Evolutionary conservation across 106 monocot genomes (phyloP).

Genomic region (Dactylorhiza incarnata): DNA sequence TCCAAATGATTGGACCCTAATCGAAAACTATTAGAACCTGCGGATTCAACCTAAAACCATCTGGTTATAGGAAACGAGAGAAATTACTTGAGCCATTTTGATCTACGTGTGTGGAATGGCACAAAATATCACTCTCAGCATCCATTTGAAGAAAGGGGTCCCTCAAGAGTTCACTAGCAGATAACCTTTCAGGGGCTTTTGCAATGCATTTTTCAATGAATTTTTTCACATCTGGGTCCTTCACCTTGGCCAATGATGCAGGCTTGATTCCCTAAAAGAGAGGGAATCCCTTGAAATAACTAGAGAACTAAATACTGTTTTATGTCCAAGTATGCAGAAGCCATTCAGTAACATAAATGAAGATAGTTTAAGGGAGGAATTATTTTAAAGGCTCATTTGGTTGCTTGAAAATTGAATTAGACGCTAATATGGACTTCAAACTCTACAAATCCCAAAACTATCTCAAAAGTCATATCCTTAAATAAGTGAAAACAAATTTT

Average conservation of each 20-base stretch:
- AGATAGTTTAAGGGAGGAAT: background rate
- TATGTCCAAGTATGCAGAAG: background rate
- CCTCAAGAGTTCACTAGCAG: conserved; percentile 35
- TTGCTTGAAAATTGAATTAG: too few species aligned
- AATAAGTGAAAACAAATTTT: too few species aligned
- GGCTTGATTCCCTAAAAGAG: conserved; percentile 44
- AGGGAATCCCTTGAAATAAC: background rate
- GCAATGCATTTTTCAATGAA: conserved; percentile 60
- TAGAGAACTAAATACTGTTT: background rate
- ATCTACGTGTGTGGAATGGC: conserved; percentile 5
- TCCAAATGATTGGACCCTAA: too few species aligned
- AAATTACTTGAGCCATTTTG: conserved; percentile 14
- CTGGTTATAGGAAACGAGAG: background rate
- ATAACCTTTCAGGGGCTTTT: conserved; percentile 33
- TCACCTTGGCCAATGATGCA: conserved; percentile 36
- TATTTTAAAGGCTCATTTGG: background rate
- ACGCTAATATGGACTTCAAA: too few species aligned
- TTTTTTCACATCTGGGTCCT: conserved; percentile 27
- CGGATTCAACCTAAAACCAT: too few species aligned
- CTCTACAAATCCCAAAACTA: too few species aligned
- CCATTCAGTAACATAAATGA: background rate
- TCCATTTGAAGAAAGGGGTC: conserved; percentile 45
- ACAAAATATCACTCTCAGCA: conserved; percentile 9
- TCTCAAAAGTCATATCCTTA: too few species aligned
- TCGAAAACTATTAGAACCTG: too few species aligned